Conservation (phyloP, 163 green algal genomes). For the Botryococcus braunii region DNA sequence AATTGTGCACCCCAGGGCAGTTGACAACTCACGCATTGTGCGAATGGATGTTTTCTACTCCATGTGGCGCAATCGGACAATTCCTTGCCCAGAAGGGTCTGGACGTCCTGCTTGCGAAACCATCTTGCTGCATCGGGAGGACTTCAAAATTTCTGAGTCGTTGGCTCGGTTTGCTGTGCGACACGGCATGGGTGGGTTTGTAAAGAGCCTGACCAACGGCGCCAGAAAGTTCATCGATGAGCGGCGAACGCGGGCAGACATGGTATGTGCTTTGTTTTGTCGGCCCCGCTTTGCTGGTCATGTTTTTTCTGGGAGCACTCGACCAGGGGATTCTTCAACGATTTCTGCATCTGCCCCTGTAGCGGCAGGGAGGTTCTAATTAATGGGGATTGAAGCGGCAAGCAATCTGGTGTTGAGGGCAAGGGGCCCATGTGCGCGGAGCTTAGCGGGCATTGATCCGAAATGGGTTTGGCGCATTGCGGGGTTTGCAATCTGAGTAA, state of each 20-base stretch:
- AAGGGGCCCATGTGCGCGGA: too few relatives aligned
- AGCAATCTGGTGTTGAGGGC: too few relatives aligned
- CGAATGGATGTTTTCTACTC: slow-evolving; percentile 66
- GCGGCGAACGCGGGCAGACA: slow-evolving; percentile 33
- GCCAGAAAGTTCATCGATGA: slow-evolving; percentile 52
- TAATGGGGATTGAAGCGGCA: too few relatives aligned
- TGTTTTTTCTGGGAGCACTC: background rate
- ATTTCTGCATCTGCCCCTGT: too few relatives aligned
- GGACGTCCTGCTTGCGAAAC: slow-evolving; percentile 61
- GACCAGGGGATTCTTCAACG: too few relatives aligned
- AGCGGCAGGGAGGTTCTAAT: too few relatives aligned
- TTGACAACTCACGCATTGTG: slow-evolving; percentile 29
- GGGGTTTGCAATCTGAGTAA: too few relatives aligned
- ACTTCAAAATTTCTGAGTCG: slow-evolving; percentile 80
- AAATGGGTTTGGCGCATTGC: too few relatives aligned
- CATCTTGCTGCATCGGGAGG: slow-evolving; percentile 80
- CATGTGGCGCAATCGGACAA: slow-evolving; percentile 60
- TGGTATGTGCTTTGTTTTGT: slow-evolving; percentile 1
- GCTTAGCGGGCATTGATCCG: too few relatives aligned
- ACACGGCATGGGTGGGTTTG: slow-evolving; percentile 79
- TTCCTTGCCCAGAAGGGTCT: slow-evolving; percentile 32
- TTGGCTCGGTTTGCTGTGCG: slow-evolving; percentile 64
- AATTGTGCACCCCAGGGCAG: slow-evolving; percentile 46
- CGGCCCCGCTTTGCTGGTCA: background rate
- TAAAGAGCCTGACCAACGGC: slow-evolving; percentile 59